Base-by-base conservation (phyloP, 2,329 filamentous ascomycete genomes). In the Ophiostoma sp. region DNA sequence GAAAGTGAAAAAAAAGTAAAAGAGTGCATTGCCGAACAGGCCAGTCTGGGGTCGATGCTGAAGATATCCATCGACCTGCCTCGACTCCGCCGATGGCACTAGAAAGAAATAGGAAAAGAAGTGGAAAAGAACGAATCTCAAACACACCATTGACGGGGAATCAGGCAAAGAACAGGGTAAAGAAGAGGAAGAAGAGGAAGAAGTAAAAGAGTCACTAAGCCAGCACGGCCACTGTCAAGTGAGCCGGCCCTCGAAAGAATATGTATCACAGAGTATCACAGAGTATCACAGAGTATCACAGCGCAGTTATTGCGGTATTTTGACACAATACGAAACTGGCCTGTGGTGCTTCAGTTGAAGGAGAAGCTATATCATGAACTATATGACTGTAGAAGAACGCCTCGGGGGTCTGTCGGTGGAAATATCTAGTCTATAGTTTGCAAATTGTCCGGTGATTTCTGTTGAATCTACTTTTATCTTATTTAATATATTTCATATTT, bases 71-170 rank as follows among this genome's bases (percentile, higher is more conserved):
- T 52, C 31, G 68, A 11, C 60, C 27, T 31, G 27, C 27, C 15
- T 67, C n/a, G 68, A 70, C 52, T 23, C 23, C 64, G 64, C 60
- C 60, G 60, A 64, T 35, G 60, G 60, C 60, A 31, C 52, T 67
- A 67, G 65, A 67, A 70, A 44, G 33, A 67, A 69, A 33, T 10
- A 69, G 35, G 20, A 66, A 35, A 60, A 54, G 31, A 33, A 57
- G 35, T 67, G 64, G 65, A 48, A 65, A 62, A 36, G 35, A 62
- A 62, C 62, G n/a, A 52, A 44, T 35, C 33, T 23, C 64, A 44
- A 48, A 52, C 64, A 54, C 23, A 57, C 52, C n/a, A 36, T 39
- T n/a, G 31, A 39, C 66, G 33, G 20, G 15, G 62, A 20, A 23
- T 39, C 35, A 65, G 62, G 62, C 33, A 39, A 64, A 67, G 17